These are phyloP conservation scores for Dinochytrium kinnereticum DNA, from an alignment of 371 early-diverging fungal genomes.

Conservation along the genomic window DNA sequence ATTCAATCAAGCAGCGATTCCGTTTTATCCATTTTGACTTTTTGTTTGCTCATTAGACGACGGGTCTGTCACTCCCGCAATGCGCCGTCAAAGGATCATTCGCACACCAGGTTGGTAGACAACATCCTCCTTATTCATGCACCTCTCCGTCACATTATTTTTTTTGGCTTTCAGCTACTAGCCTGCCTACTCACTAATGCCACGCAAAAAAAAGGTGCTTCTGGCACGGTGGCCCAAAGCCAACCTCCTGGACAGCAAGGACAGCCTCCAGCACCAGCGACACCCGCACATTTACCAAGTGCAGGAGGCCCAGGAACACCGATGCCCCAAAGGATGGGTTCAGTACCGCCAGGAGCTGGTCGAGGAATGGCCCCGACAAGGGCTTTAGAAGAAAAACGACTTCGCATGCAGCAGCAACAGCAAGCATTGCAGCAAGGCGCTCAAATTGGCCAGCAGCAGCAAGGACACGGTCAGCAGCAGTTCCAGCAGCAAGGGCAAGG, in stretches of 20 bases:
- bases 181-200: not conserved
- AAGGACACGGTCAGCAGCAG: conserved; percentile 9
- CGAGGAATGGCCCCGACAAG: not conserved
- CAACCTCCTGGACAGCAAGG: not conserved
- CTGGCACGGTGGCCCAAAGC: not conserved
- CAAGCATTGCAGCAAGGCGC: not conserved
- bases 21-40: not conserved
- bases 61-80: not conserved
- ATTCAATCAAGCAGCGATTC: not conserved
- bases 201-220: not conserved
- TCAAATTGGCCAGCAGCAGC: not conserved
- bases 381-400: too few relatives aligned
- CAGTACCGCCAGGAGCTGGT: not conserved
- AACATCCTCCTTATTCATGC: not conserved
- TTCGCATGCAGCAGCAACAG: conserved; percentile 1
- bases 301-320: conserved; percentile 12
- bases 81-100: not conserved
- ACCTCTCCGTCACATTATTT: too few relatives aligned
- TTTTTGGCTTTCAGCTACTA: too few relatives aligned
- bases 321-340: not conserved
- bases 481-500: conserved; percentile 4
- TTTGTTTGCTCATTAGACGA: not conserved
- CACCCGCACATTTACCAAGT: not conserved
- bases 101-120: not conserved
- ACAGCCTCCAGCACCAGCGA: not conserved